These are phyloP conservation scores for Basipetospora chlamydospora DNA, from an alignment of 2,329 filamentous ascomycete species.

Conservation along the genomic window DNA sequence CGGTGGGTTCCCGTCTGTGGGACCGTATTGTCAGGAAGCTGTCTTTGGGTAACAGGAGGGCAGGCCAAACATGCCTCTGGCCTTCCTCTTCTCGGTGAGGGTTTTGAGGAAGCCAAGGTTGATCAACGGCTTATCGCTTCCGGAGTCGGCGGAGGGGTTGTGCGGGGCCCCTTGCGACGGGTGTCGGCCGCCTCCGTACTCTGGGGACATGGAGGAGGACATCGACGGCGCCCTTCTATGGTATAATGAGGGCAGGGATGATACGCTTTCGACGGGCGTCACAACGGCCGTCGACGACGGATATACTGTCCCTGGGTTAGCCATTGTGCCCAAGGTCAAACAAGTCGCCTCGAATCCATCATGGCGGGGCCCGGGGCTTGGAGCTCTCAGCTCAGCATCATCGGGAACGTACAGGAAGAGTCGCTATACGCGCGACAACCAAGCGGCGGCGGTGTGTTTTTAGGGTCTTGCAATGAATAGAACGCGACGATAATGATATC, in stretches of 20 bases:
- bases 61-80: conserved; percentile 41
- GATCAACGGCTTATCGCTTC: conserved; percentile 24
- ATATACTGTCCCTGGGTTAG: conserved; percentile 1
- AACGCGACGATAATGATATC: background rate
- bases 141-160: too few species aligned
- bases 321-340: conserved; percentile 1
- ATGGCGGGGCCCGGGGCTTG: too few species aligned
- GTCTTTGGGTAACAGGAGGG: background rate
- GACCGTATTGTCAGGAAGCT: conserved; percentile 1
- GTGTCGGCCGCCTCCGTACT: conserved; percentile 14
- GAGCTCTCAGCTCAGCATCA: background rate
- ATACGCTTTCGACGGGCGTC: background rate
- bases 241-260: background rate
- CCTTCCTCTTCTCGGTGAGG: conserved; percentile 58
- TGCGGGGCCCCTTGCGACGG: conserved; percentile 13
- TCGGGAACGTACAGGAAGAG: background rate
- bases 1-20: conserved; percentile 62
- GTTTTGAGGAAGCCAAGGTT: conserved; percentile 52
- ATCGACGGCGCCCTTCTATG: conserved; percentile 18
- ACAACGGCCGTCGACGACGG: background rate
- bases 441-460: background rate
- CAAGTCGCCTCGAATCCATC: too few species aligned
- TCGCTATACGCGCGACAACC: background rate
- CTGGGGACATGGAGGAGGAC: conserved; percentile 33
- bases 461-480: background rate